Evolutionary conservation across 805 yeast genomes (phyloP), one percentile per base, ranked within the genome.

Genomic region (Wickerhamomyces chambardii): DNA sequence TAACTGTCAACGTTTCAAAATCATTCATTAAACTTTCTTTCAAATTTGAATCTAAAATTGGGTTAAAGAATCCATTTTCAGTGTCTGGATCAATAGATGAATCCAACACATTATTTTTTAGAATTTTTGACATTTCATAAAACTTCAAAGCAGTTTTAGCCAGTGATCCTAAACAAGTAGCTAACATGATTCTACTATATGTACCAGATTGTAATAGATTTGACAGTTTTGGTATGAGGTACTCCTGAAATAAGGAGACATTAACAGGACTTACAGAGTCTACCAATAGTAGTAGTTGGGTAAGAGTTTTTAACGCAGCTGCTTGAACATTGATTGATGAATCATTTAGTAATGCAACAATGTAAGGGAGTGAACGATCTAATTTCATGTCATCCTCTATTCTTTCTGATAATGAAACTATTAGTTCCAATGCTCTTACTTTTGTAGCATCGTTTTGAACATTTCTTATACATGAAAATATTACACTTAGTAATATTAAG

Each of bases 301-400:
- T 75, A 31, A 84, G 50, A 2, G 78, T 61, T 31, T 73, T 63
- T 7, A 92, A 46, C 0, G 95, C 84, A 3, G 75, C 61, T 2
- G 77, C 69, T 35, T 80, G 83, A 4, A 86, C 92, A 31, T 67
- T 71, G 1, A 75, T 66, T 15, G 78, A 68, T 1, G 68, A 59
- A 40, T 85, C 95, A 34, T 83, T 86, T 12, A 89, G 54, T 35
- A 86, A 63, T n/a, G 75, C 61, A 17, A 84, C 70, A 17, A 92
- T 54, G 50, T 81, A 85, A 0, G 98, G 97, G 17, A 92, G 55
- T 24, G 86, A 75, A 31, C 97, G 59, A 53, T 92, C 97, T 28
- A 92, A 61, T 51, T 87, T 90, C 14, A 78, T 78, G 37, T 84
- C 95, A 51, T 92, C 97, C 17, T 74, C 72, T 2, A 86, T 63